These are phyloP conservation scores for Sclerotinia nivalis DNA, from an alignment of 2,329 filamentous ascomycete genomes.

Conservation along the genomic window DNA sequence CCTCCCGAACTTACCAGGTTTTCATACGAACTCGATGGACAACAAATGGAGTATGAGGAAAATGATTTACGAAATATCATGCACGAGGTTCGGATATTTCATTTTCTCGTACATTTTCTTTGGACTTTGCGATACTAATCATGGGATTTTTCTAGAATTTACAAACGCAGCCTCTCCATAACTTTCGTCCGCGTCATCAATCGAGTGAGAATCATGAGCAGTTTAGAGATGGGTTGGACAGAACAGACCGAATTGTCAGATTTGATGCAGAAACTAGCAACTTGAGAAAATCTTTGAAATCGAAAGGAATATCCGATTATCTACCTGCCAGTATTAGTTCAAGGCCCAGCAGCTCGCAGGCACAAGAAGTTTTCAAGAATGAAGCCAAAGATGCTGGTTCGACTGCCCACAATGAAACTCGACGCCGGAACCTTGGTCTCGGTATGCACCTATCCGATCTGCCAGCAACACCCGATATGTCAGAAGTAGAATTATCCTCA, in stretches of 20 bases:
- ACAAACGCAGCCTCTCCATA: background rate
- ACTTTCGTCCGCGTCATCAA: background rate
- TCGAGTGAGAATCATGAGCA: conserved; percentile 8
- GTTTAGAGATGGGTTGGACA: conserved; percentile 1
- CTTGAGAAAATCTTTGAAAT: conserved; percentile 7
- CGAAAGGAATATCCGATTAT: background rate
- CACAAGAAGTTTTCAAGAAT: background rate
- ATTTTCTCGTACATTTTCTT: background rate
- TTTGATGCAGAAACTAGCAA: background rate
- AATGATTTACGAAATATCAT: conserved; percentile 15
- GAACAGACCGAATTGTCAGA: conserved; percentile 4
- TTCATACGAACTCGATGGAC: conserved; percentile 67
- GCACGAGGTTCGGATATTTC: conserved; percentile 23
- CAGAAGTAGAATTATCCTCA: conserved; percentile 50
- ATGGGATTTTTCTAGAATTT: background rate
- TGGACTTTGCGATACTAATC: conserved; percentile 1
- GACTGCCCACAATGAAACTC: conserved; percentile 21
- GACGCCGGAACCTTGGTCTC: conserved; percentile 31
- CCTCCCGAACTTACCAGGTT: conserved; percentile 77
- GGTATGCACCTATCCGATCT: conserved; percentile 38
- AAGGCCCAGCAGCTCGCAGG: conserved; percentile 7
- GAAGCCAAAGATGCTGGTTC: conserved; percentile 26
- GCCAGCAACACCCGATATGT: conserved; percentile 60
- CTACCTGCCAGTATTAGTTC: background rate
- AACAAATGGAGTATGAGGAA: conserved; percentile 33